Evolutionary conservation across 169 alveolate genomes (phyloP).

Genomic region (Eimeria acervulina): DNA sequence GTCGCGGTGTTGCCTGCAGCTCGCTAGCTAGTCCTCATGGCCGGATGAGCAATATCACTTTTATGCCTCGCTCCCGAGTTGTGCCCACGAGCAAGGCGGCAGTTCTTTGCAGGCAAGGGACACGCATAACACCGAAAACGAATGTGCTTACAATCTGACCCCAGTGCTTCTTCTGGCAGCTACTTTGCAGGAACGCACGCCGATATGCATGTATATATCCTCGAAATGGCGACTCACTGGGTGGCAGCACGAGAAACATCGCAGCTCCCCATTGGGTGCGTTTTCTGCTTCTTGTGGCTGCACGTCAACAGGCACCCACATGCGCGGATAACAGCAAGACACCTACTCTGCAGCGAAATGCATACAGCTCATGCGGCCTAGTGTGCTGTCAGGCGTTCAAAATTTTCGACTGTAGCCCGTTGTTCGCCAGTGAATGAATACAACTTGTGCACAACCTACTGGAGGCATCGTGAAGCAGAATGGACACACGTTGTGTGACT

Average conservation of each 20-base stretch:
- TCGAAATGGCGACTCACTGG: slow-evolving; percentile 32
- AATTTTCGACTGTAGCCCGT: background rate
- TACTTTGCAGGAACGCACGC: background rate
- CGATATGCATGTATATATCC: background rate
- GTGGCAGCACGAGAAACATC: slow-evolving; percentile 72
- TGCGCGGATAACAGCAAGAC: background rate
- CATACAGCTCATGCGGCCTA: background rate
- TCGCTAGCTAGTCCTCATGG: slow-evolving; percentile 2
- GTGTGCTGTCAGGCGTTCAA: background rate
- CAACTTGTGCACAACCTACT: background rate
- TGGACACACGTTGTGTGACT: slow-evolving; percentile 69
- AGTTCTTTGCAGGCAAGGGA: background rate
- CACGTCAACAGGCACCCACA: background rate
- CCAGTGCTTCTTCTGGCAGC: background rate
- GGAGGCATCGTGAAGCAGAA: slow-evolving; percentile 69
- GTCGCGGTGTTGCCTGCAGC: background rate
- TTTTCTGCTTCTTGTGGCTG: slow-evolving; percentile 64
- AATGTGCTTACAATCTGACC: background rate
- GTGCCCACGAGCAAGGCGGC: slow-evolving; percentile 77
- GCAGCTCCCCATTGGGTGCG: slow-evolving; percentile 73
- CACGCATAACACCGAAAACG: background rate
- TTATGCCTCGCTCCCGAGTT: slow-evolving; percentile 1
- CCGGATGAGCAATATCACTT: slow-evolving; percentile 13
- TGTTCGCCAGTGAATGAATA: background rate
- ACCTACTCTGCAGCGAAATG: background rate